Percentiles rank a stretch among this genome's conserved stretches.
phyloP scores from a whole-genome alignment of 306 rosid species.

The Inga oerstediana region DNA sequence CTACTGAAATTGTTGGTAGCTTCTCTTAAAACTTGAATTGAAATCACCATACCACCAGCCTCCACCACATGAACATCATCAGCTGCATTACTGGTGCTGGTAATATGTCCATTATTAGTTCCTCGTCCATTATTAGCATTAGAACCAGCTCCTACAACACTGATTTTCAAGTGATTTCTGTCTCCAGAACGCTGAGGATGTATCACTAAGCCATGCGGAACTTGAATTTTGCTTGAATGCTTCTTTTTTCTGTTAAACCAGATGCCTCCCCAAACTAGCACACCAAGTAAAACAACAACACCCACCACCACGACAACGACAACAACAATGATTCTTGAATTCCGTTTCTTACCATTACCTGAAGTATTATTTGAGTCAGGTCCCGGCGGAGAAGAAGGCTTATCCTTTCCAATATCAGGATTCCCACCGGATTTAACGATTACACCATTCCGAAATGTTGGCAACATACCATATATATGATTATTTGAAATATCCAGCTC shows the following conservation, averaged over 20 bases:
- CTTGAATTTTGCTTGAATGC: slow-evolving; percentile 32
- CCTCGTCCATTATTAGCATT: slow-evolving; percentile 24
- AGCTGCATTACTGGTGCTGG: slow-evolving; percentile 31
- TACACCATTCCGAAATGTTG: slow-evolving; percentile 47
- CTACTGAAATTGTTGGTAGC: slow-evolving; percentile 73
- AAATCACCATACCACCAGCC: slow-evolving; percentile 63
- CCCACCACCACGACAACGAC: slow-evolving; percentile 32
- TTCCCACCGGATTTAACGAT: slow-evolving; percentile 50
- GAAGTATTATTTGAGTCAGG: not conserved
- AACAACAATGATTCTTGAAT: slow-evolving; percentile 33
- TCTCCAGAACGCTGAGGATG: slow-evolving; percentile 56
- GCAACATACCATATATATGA: slow-evolving; percentile 55
- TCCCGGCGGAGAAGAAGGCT: slow-evolving; percentile 19
- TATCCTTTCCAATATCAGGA: slow-evolving; percentile 64
- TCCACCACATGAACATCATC: slow-evolving; percentile 58
- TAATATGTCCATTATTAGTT: slow-evolving; percentile 33
- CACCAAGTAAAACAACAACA: slow-evolving; percentile 35
- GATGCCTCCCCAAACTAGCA: slow-evolving; percentile 25
- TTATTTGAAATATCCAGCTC: slow-evolving; percentile 68
- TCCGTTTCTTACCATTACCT: slow-evolving; percentile 24
- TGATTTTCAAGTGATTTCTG: slow-evolving; percentile 45
- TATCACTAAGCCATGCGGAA: slow-evolving; percentile 30
- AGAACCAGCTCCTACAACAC: slow-evolving; percentile 28
- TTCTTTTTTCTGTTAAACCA: slow-evolving; percentile 31
- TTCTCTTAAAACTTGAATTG: slow-evolving; percentile 69